Base-by-base conservation (phyloP, 495 filamentous ascomycete genomes). In the Daldinia concentrica region DNA sequence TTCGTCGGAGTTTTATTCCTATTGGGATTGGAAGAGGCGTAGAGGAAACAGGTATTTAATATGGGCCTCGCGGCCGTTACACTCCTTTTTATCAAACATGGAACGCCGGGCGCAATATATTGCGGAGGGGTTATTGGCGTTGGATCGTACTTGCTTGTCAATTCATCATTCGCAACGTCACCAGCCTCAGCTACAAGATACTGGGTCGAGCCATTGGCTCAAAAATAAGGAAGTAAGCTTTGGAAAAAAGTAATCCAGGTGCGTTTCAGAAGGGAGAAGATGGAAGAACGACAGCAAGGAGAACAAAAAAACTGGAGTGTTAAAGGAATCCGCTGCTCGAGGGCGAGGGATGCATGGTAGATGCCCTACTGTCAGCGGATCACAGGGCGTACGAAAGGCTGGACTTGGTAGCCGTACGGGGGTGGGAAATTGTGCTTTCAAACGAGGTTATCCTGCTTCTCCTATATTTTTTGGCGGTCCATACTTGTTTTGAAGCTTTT, bases 41-140 rank as follows among this genome's bases (percentile, higher is more conserved):
- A 72, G 61, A 65, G 70, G 66, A 64, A 74, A 69, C 63, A 68
- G 68, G 66, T 70, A 74, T 48, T 72, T 74, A 76, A 74, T 76
- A 66, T 69, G 70, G 59, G 76, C 68, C 62, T 36, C 66, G 43
- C 50, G 74, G 71, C 74, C 64, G 24, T 71, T 68, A 74, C 76
- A 73, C 68, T 76, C 76, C 65, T 72, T 76, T 65, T 75, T 57
- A 50, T 60, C 48, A 48, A 70, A 70, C 66, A 69, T 45, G 60
- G 69, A 29, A 55, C 54, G 30, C 30, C 19, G 11, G 30, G 54
- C 62, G 72, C 41, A 61, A 71, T 61, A 54, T 72, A 66, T 73
- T 68, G 69, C 59, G 55, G 59, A 24, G 30, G 66, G 68, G 68
- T 59, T 70, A 50, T 58, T 66, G 73, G 76, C 71, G 76, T 78